Conservation (phyloP, 192 early-diverging fungal species). For the Dispira simplex region DNA sequence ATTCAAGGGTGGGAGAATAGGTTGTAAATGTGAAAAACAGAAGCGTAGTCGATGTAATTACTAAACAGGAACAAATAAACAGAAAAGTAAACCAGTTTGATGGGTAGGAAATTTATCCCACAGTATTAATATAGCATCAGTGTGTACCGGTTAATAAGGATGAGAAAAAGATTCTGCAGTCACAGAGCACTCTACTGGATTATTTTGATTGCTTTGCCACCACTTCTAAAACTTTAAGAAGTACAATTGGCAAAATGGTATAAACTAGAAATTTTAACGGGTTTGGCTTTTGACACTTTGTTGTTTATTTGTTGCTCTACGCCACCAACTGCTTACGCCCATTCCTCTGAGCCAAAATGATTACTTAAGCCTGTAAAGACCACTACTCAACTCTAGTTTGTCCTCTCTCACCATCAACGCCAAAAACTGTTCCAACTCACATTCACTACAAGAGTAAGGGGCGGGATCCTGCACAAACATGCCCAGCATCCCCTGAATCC, state of each 20-base stretch:
- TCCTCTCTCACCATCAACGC: conserved; percentile 31
- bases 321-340: neutral
- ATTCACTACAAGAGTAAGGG: conserved; percentile 14
- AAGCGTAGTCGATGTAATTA: neutral
- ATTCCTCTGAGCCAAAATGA: neutral
- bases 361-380: conserved; percentile 23
- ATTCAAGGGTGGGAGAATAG: neutral
- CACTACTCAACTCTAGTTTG: conserved; percentile 23
- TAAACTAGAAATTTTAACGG: neutral
- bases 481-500: conserved; percentile 31
- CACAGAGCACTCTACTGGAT: neutral
- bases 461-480: conserved; percentile 31
- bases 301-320: neutral
- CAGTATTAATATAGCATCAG: neutral
- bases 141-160: neutral
- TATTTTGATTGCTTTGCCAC: neutral
- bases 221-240: neutral
- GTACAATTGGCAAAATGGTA: neutral
- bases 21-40: neutral
- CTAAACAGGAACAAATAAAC: neutral
- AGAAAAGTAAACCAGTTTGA: neutral
- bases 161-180: neutral
- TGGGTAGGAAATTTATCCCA: neutral
- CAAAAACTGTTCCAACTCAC: conserved; percentile 26
- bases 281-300: neutral